These are phyloP conservation scores for Clarireedia homoeocarpa DNA, from an alignment of 2,329 filamentous ascomycete species.

Conservation along the genomic window DNA sequence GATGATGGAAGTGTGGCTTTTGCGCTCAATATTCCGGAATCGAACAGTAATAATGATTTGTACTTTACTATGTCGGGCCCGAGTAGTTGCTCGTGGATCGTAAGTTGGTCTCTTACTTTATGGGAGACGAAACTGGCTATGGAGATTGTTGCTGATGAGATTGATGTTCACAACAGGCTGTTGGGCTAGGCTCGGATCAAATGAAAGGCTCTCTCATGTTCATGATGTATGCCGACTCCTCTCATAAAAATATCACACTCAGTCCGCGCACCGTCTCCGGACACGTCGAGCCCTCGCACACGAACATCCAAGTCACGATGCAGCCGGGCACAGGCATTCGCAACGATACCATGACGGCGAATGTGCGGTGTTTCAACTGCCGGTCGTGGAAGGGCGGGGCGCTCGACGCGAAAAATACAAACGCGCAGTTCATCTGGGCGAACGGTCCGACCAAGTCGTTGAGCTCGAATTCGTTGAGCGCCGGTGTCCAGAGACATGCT, in stretches of 20 bases:
- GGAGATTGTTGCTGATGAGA: background rate
- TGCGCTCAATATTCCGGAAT: conserved; percentile 41
- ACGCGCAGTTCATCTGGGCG: conserved; percentile 47
- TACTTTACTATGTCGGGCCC: conserved; percentile 48
- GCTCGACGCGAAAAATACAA: conserved; percentile 40
- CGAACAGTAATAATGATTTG: conserved; percentile 38
- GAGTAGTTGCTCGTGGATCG: conserved; percentile 40
- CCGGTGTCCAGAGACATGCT: conserved; percentile 43
- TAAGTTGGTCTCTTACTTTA: conserved; percentile 10
- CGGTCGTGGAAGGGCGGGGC: conserved; percentile 41
- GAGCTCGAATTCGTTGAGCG: conserved; percentile 35
- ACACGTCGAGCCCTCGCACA: conserved; percentile 44
- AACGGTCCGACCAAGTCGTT: conserved; percentile 41
- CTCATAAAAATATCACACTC: conserved; percentile 44
- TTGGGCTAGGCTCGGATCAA: conserved; percentile 45
- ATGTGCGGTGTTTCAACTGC: conserved; percentile 46
- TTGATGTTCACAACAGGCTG: conserved; percentile 27
- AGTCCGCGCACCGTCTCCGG: conserved; percentile 45
- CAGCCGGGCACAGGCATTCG: conserved; percentile 41
- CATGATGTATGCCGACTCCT: conserved; percentile 43
- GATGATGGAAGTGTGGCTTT: conserved; percentile 39
- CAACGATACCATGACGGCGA: conserved; percentile 37
- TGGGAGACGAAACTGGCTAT: background rate
- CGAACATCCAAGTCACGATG: conserved; percentile 36
- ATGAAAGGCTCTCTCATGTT: conserved; percentile 47